Evolutionary conservation across 2,329 filamentous ascomycete genomes (phyloP).

Genomic region (Trichophyton mentagrophytes): DNA sequence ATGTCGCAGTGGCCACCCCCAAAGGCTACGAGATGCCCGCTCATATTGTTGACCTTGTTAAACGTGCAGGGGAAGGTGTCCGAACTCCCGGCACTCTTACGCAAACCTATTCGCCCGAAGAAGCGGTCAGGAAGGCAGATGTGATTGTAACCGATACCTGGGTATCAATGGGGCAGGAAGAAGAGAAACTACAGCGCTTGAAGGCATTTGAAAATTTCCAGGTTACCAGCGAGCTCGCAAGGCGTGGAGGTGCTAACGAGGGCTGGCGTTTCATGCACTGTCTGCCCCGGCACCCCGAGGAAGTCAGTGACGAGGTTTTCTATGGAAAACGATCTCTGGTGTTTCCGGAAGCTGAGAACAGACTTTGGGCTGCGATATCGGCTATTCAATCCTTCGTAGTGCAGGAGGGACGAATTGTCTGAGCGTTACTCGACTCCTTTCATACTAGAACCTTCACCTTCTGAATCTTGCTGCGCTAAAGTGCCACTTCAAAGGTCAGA

Average conservation of each 20-base stretch:
- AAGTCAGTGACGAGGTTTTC: slow-evolving; percentile 90
- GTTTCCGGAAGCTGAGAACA: slow-evolving; percentile 88
- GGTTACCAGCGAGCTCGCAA: slow-evolving; percentile 73
- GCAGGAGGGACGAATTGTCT: slow-evolving; percentile 68
- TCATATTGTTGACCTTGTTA: slow-evolving; percentile 60
- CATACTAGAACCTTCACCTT: neutral
- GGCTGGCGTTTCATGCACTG: slow-evolving; percentile 99
- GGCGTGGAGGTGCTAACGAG: slow-evolving; percentile 70
- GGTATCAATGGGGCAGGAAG: slow-evolving; percentile 97
- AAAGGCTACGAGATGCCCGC: slow-evolving; percentile 69
- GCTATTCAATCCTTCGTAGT: slow-evolving; percentile 80
- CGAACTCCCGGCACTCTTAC: slow-evolving; percentile 51
- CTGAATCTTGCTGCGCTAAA: neutral
- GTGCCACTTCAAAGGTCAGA: no score
- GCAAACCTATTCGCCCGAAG: slow-evolving; percentile 69
- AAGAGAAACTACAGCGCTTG: slow-evolving; percentile 62
- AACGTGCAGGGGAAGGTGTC: slow-evolving; percentile 46
- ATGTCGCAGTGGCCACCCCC: slow-evolving; percentile 78
- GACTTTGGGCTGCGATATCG: slow-evolving; percentile 81
- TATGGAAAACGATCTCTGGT: slow-evolving; percentile 76
- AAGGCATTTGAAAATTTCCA: slow-evolving; percentile 82
- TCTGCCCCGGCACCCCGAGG: slow-evolving; percentile 77
- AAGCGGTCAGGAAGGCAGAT: slow-evolving; percentile 73
- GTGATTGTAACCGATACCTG: slow-evolving; percentile 93
- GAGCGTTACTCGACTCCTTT: neutral